A percentile compares a stretch with the other conserved stretches of the same genome.
Conservation (phyloP, 1,139 yeast genomes). For the Pichia sp. region DNA sequence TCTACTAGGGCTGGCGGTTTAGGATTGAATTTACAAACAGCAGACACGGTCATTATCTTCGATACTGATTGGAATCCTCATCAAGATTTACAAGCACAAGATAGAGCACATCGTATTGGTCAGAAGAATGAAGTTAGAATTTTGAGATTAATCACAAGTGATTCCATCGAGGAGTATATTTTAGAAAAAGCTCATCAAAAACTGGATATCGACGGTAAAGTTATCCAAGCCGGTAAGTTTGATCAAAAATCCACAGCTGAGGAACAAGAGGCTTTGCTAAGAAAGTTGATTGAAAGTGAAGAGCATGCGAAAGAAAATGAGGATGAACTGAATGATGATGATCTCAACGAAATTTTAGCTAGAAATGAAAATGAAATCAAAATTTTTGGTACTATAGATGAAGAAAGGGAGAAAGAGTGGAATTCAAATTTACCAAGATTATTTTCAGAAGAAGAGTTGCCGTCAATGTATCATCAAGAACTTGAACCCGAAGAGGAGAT, state of each 20-base stretch:
- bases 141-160: slow-evolving; percentile 84
- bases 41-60: slow-evolving; percentile 94
- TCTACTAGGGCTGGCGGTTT: slow-evolving; percentile 98
- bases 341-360: slow-evolving; percentile 82
- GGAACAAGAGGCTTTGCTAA: slow-evolving; percentile 91
- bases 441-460: slow-evolving; percentile 68
- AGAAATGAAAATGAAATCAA: slow-evolving; percentile 71
- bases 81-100: slow-evolving; percentile 98
- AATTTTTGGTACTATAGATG: slow-evolving; percentile 66
- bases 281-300: slow-evolving; percentile 79
- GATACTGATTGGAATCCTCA: slow-evolving; percentile 99
- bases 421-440: slow-evolving; percentile 50
- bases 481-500: slow-evolving; percentile 52
- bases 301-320: slow-evolving; percentile 58
- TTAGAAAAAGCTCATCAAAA: slow-evolving; percentile 92
- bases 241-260: slow-evolving; percentile 95
- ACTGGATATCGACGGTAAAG: slow-evolving; percentile 95
- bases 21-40: slow-evolving; percentile 92
- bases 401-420: slow-evolving; percentile 48
- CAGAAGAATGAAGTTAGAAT: slow-evolving; percentile 97
- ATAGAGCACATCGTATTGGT: slow-evolving; percentile 97
- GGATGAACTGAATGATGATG: slow-evolving; percentile 70
- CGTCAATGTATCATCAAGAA: slow-evolving; percentile 53
- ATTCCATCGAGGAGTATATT: slow-evolving; percentile 92
- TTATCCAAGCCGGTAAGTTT: slow-evolving; percentile 97